Conservation (phyloP, 208 protist genomes). For the Acanthamoeba lenticulata region DNA sequence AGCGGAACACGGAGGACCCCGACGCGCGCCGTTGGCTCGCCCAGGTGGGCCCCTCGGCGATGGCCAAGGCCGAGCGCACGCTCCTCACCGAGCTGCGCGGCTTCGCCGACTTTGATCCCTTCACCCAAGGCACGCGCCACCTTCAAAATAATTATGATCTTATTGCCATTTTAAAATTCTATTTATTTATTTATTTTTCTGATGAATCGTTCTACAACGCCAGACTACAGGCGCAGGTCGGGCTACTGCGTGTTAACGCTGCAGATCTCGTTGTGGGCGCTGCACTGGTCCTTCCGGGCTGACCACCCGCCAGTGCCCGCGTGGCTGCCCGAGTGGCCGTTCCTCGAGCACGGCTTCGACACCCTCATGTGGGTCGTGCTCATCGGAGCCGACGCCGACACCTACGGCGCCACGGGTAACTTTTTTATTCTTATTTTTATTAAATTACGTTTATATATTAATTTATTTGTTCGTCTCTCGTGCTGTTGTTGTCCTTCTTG, state of each 20-base stretch:
- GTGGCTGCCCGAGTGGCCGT: constrained; percentile 46
- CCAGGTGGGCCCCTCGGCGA: background rate
- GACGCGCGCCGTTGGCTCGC: background rate
- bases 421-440: background rate
- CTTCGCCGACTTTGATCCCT: constrained; percentile 43
- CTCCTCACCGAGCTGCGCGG: constrained; percentile 13
- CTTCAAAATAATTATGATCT: too few species aligned
- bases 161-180: too few species aligned
- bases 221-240: constrained; percentile 42
- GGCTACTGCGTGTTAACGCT: constrained; percentile 46
- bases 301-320: background rate
- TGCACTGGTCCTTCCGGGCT: constrained; percentile 33
- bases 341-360: constrained; percentile 53
- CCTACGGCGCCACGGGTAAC: constrained; percentile 28
- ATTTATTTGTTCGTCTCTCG: too few species aligned
- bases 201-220: background rate
- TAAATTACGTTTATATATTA: too few species aligned
- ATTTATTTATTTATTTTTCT: constrained; percentile 61
- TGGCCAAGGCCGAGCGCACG: background rate
- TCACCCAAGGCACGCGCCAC: background rate
- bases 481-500: background rate
- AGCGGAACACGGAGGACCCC: background rate
- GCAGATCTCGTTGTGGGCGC: constrained; percentile 60
- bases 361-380: constrained; percentile 64
- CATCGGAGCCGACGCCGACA: constrained; percentile 60